A percentile compares a stretch with the other conserved stretches of the same genome.
Evolutionary conservation across 2,329 filamentous ascomycete species (phyloP).

Genomic region (Epichloe scottii): DNA sequence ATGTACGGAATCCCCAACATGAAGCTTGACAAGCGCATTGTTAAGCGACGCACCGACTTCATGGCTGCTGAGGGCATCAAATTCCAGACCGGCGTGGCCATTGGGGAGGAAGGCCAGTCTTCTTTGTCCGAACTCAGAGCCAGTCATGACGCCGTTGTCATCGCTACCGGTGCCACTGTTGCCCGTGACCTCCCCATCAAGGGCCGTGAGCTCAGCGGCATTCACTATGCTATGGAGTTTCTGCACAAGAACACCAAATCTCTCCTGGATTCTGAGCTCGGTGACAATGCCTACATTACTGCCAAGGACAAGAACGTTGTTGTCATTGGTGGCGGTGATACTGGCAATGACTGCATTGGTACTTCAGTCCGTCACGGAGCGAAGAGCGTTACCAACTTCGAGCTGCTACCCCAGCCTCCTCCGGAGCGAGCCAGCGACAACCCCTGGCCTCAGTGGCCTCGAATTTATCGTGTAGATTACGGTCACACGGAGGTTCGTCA

Average conservation of each 20-base stretch:
- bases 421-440: slow-evolving; percentile 85
- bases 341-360: slow-evolving; percentile 95
- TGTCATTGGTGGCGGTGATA: slow-evolving; percentile 95
- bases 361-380: slow-evolving; percentile 92
- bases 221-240: slow-evolving; percentile 97
- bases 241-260: slow-evolving; percentile 97
- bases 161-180: slow-evolving; percentile 87
- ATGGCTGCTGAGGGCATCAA: slow-evolving; percentile 80
- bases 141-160: slow-evolving; percentile 70
- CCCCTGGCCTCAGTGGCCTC: slow-evolving; percentile 97
- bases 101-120: slow-evolving; percentile 57
- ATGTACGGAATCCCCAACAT: slow-evolving; percentile 99
- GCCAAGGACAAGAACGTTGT: slow-evolving; percentile 94
- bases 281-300: slow-evolving; percentile 77
- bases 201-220: slow-evolving; percentile 74
- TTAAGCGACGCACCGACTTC: slow-evolving; percentile 89
- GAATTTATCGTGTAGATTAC: slow-evolving; percentile 97
- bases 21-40: slow-evolving; percentile 97
- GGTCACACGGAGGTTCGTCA: slow-evolving; percentile 92
- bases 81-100: slow-evolving; percentile 64
- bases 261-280: slow-evolving; percentile 78
- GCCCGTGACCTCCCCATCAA: slow-evolving; percentile 87
- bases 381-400: slow-evolving; percentile 93
- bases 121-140: slow-evolving; percentile 60
- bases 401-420: slow-evolving; percentile 84